Evolutionary conservation across 164 flowering plant species (phyloP), one percentile per base, ranked within the genome.

Genomic region (Umbellularia californica): DNA sequence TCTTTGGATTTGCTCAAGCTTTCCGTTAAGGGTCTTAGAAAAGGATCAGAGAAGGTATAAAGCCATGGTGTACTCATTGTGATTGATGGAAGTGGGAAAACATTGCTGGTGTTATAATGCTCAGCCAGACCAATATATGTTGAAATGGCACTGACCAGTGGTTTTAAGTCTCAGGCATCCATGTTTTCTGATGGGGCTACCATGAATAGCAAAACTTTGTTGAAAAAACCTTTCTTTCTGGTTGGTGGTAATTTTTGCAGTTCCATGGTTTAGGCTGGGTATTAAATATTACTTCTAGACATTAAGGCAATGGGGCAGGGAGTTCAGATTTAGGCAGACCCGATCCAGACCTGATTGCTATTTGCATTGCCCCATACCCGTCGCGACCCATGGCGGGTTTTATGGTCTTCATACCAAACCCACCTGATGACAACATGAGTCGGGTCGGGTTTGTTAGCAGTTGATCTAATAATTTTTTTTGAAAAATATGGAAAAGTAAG

Each of bases 11-110:
- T 93, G 75, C 80, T 92, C 69, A 85, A 79, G 69, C 80, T 92
- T 65, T 85, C 92, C 19, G 50, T 90, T 10, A 80, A 83, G 72
- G 88, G 86, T 72, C 90, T 93, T 20, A 52, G 64, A 79, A 77
- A 84, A 77, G 91, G 87, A 71, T 79, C 92, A 28, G 82, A 86
- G 5, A 83, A 88, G 97, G 98, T 93, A 91, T 47, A 7, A 11
- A 50, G 30, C 19, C 47, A 4, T 50, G 22, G 63, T 24, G 52
- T 24, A 9, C n/a, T 15, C 20, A 55, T 3, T 15, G 60, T 19
- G 20, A 41, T 19, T 55, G 60, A 14, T 55, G 5, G 17, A 55
- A 15, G 6, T 55, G n/a, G 17, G 6, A 14, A 55, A 55, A 20
- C n/a, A 55, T 20, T 55, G 60, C 20, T 17, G 20, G 60, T 55